Evolutionary conservation across 495 filamentous ascomycete species (phyloP).

Genomic region (Xylaria scruposa): DNA sequence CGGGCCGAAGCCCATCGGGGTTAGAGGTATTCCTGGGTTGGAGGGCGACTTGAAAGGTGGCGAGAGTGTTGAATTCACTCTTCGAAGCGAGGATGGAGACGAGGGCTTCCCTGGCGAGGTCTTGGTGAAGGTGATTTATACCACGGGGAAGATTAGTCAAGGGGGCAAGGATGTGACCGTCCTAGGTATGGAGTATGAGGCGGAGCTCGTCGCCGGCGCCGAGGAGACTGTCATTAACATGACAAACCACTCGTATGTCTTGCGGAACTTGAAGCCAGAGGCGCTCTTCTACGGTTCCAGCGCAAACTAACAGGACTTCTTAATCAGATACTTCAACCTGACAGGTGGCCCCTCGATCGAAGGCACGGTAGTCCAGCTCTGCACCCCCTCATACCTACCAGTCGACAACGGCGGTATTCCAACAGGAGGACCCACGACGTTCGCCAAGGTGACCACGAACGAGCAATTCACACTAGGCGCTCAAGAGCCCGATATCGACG

Average conservation of each 20-base stretch:
- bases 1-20: constrained; percentile 69
- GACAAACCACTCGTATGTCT: constrained; percentile 88
- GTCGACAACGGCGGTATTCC: constrained; percentile 76
- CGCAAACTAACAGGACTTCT: constrained; percentile 17
- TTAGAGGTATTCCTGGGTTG: constrained; percentile 50
- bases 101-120: constrained; percentile 88
- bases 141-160: constrained; percentile 67
- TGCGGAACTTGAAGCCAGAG: neutral
- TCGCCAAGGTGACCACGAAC: constrained; percentile 66
- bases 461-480: constrained; percentile 71
- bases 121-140: constrained; percentile 79
- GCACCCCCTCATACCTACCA: constrained; percentile 75
- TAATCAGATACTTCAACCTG: constrained; percentile 88
- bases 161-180: constrained; percentile 67
- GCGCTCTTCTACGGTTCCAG: neutral
- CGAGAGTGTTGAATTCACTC: constrained; percentile 77
- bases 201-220: constrained; percentile 74
- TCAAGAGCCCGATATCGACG: constrained; percentile 77
- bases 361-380: constrained; percentile 75
- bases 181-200: constrained; percentile 87
- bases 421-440: constrained; percentile 59
- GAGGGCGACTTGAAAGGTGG: constrained; percentile 67
- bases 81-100: constrained; percentile 76
- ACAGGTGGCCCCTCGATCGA: constrained; percentile 69
- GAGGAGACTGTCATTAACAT: constrained; percentile 89